Evolutionary conservation across 768 basidiomycete species (phyloP), one percentile per base, ranked within the genome.

Genomic region (Naganishia onofrii): DNA sequence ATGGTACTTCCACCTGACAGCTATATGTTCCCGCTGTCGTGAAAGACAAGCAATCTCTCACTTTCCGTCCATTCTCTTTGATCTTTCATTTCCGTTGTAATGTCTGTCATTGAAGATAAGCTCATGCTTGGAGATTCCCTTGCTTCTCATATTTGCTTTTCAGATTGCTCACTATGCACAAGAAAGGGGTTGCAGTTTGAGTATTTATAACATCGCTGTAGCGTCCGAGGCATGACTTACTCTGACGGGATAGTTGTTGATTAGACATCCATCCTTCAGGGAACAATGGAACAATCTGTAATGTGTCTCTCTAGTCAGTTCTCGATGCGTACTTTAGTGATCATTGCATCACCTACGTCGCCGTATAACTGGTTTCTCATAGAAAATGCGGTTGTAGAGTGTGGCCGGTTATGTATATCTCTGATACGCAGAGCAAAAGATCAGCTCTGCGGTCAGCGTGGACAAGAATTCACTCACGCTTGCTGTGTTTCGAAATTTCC

Each of bases 211-310:
- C 19, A 21, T 13, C 3, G 29, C 34, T 10, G 1, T 21, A 23
- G 28, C 38, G n/a, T 28, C 15, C 29, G 29, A 34, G 1, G 26
- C 7, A 46, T 7, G 48, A 77, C 79, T 78, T 70, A 80, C 79
- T 75, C 70, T 80, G 75, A 55, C 77, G 57, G 12, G 77, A 78
- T 4, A 80, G 66, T 0, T 66, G 46, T 3, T 42, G 67, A 19
- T 57, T 74, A 5, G 58, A 67, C 72, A 73, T 74, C 56, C 57
- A 78, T 15, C 77, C 79, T 19, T 76, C 75, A 7, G 79, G 79
- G 75, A 78, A 80, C 19, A 66, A 51, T 9, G 74, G 74, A 19
- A 74, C 54, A 31, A 79, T 57, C 67, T 68, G n/a, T 44, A 26
- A 52, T n/a, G 46, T 46, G 23, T 60, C 44, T n/a, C 44, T 42